Conservation (phyloP, 768 basidiomycete genomes). For the Pleurotus giganteus region DNA sequence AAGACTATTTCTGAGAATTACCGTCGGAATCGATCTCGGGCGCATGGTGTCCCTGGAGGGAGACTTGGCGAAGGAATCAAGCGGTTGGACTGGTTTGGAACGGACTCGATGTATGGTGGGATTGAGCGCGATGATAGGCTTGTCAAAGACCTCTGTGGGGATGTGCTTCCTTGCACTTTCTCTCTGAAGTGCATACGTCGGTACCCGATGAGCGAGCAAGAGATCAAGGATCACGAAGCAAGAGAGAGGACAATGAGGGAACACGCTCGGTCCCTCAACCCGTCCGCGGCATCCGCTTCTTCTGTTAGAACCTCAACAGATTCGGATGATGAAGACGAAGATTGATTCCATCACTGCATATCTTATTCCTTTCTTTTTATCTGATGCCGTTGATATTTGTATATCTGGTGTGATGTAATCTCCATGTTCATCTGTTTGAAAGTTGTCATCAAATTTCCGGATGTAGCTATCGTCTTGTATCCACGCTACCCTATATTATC, state of each 20-base stretch:
- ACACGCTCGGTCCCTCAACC: not conserved
- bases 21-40: conserved; percentile 62
- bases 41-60: conserved; percentile 67
- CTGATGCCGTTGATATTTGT: not conserved
- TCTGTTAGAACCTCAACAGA: not conserved
- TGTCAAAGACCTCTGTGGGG: conserved; percentile 44
- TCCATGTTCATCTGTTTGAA: not conserved
- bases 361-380: too few relatives aligned
- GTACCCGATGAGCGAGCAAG: conserved; percentile 47
- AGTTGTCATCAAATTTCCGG: not conserved
- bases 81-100: conserved; percentile 64
- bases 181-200: conserved; percentile 50
- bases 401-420: not conserved
- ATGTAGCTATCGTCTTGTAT: not conserved
- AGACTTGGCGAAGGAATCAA: conserved; percentile 59
- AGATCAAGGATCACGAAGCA: conserved; percentile 45
- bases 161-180: conserved; percentile 55
- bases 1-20: conserved; percentile 51
- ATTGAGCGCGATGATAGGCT: conserved; percentile 43
- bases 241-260: conserved; percentile 25
- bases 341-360: not conserved
- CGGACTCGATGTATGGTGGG: conserved; percentile 63
- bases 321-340: not conserved
- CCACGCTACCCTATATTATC: too few relatives aligned
- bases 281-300: not conserved